Conservation (phyloP, 2,329 filamentous ascomycete species). For the Penicillium sp. region DNA sequence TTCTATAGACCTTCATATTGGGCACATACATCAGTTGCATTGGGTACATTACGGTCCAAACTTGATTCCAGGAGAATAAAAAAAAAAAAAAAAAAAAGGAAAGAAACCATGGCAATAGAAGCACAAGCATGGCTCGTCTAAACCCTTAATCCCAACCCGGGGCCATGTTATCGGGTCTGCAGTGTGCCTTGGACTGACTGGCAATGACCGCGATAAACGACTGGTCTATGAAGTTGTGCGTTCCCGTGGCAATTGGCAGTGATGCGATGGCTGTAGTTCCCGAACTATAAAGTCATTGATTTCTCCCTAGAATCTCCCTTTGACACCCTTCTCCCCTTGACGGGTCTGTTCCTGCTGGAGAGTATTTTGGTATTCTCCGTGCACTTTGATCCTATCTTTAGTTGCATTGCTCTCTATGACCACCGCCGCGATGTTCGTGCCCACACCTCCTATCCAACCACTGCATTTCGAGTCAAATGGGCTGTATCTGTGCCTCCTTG, state of each 20-base stretch:
- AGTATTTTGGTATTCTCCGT: no score
- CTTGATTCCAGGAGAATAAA: background rate
- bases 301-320: no score
- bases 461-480: slow-evolving; percentile 13
- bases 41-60: slow-evolving; percentile 1
- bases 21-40: slow-evolving; percentile 6
- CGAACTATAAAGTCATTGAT: no score
- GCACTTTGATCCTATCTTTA: background rate
- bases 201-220: no score
- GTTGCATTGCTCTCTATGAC: no score
- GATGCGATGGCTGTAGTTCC: no score
- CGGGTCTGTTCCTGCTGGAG: no score
- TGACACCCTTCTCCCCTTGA: no score
- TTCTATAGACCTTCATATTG: background rate
- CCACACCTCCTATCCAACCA: background rate
- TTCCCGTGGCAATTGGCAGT: no score
- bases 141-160: background rate
- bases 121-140: no score
- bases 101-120: background rate
- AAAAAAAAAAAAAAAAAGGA: background rate
- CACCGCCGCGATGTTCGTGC: no score
- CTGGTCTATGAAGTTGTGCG: no score
- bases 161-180: slow-evolving; percentile 3
- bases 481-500: slow-evolving; percentile 22
- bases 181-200: background rate